Evolutionary conservation across 2,329 filamentous ascomycete genomes (phyloP), one percentile per base, ranked within the genome.

Genomic region (Hirsutella thompsonii): DNA sequence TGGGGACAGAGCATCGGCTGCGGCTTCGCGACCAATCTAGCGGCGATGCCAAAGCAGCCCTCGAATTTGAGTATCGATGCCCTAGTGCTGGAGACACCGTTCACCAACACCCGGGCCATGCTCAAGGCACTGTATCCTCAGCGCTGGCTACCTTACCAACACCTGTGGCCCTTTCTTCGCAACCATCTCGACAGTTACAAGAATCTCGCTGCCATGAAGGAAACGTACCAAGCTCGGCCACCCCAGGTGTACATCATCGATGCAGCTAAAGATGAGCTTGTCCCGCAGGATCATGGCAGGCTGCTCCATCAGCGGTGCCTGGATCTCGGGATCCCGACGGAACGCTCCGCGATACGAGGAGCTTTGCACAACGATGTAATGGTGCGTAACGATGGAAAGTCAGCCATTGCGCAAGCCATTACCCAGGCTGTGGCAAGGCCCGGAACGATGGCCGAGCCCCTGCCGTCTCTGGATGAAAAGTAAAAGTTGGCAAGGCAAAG

Each of bases 1-100:
- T 89, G 83, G 83, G 83, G 83, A 0, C 83, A 89, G 56, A 86
- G 80, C 47, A 77, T 89, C 41, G 84, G 85, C 1, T 74, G 79
- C 20, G 83, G 80, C 1, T 73, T 89, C 34, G 82, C 80, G 11
- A 79, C 77, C 14, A 77, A 73, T 39, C 68, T 80, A 2, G 70
- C 74, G 42, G 62, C 52, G 37, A 51, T 51, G 43, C 52, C 49
- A 2, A 35, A 47, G 23, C 50, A 62, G 33, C 59, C 60, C 3
- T 41, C 63, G 2, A 66, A 58, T 45, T 63, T 66, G 41, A 52
- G 54, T 29, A 55, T 70, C 29, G 46, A 61, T 36, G 63, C 71
- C 1, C 46, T 90, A 39, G 66, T 90, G 10, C 67, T 90, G 2
- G 84, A 90, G 54, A 88, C 84, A 0, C 83, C 84, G 0, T 88